These are phyloP conservation scores for Penstemon davidsonii DNA, from an alignment of 257 asterid species.

Conservation along the genomic window DNA sequence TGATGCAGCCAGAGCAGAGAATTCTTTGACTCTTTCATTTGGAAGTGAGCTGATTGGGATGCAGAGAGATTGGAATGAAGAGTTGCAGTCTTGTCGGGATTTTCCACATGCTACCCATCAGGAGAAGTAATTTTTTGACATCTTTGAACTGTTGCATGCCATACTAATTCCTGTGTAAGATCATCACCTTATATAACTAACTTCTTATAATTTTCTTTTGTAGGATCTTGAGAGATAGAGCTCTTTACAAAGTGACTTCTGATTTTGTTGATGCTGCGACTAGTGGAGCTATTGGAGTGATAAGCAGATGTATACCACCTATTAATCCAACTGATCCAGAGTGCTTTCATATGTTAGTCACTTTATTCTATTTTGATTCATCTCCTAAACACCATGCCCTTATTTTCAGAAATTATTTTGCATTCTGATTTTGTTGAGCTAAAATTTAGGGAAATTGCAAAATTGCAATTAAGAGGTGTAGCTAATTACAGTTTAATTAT, in stretches of 20 bases:
- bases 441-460: neutral
- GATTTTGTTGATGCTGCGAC: conserved; percentile 96
- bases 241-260: conserved; percentile 84
- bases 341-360: conserved; percentile 89
- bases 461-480: neutral
- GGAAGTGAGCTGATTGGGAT: conserved; percentile 97
- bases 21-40: conserved; percentile 76
- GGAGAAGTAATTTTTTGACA: conserved; percentile 60
- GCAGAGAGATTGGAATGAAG: conserved; percentile 99
- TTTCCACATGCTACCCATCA: conserved; percentile 80
- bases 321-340: conserved; percentile 98
- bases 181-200: conserved; percentile 9
- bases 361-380: neutral
- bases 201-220: conserved; percentile 21
- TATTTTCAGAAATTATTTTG: neutral
- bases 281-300: conserved; percentile 90
- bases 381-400: neutral
- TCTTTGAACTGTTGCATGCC: conserved; percentile 25
- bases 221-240: conserved; percentile 93
- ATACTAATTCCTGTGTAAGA: neutral
- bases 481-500: neutral
- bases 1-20: conserved; percentile 95
- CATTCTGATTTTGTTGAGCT: neutral
- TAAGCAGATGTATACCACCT: conserved; percentile 87
- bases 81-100: conserved; percentile 90